Base-by-base conservation (phyloP, 805 yeast genomes). In the Ogataea haglerorum region DNA sequence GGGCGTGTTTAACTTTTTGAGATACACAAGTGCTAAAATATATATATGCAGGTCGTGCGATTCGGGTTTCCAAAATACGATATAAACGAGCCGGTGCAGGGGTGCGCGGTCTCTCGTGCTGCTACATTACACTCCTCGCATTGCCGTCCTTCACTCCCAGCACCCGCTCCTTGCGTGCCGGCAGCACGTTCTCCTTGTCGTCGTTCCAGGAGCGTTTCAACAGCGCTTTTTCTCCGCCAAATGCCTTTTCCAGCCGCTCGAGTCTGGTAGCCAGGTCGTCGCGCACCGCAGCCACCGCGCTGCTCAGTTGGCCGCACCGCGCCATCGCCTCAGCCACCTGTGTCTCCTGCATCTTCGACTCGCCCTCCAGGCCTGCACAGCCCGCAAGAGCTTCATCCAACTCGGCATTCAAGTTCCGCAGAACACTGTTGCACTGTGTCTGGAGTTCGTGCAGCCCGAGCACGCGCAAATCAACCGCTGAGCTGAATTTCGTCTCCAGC, bases 21-120 rank as follows among this genome's bases (percentile, higher is more conserved):
- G 25, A 16, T 16, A n/a, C n/a, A 15, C 26, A 19, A 8, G 2
- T 16, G 6, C 10, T 15, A 18, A 27, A n/a, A 24, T 18, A 28
- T 19, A 28, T 19, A 32, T 32, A 14, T 12, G 26, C 34, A 28
- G 41, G 36, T 38, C 41, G 41, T 38, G 41, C 31, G 23, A 29
- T 12, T 8, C 10, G 13, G 17, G 12, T 17, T 28, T 23, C 16
- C n/a, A 22, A 27, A 32, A 27, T 30, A 37, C 40, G 40, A 37
- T 6, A 14, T 37, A 37, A 37, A 37, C 40, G 40, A 37, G 19
- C 12, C 31, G n/a, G 19, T 10, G 10, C 12, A 12, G 18, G 7
- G 31, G 19, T 12, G n/a, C 21, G n/a, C 19, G 21, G 9, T 7
- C 9, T 2, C 21, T 19, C 21, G 3, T 19, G 21, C 21, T 19